A percentile compares a stretch with the other conserved stretches of the same genome.
These are phyloP conservation scores for Akanthomyces dipterigenus DNA, from an alignment of 2,329 filamentous ascomycete genomes.

Conservation along the genomic window DNA sequence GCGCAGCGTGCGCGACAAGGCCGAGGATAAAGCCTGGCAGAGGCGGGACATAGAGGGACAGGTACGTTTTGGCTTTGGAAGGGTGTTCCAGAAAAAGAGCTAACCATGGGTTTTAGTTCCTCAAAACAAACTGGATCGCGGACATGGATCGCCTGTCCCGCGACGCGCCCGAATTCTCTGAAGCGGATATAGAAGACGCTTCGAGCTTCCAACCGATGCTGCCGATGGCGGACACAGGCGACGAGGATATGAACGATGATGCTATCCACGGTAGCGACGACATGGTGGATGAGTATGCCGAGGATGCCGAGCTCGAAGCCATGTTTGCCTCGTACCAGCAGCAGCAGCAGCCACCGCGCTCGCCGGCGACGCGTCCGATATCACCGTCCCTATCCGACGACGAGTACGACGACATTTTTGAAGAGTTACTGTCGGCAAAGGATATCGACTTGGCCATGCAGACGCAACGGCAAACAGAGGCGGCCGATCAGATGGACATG, in stretches of 20 bases:
- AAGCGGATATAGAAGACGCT: slow-evolving; percentile 47
- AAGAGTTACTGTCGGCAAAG: slow-evolving; percentile 25
- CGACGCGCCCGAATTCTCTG: slow-evolving; percentile 35
- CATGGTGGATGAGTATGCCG: slow-evolving; percentile 45
- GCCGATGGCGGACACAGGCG: slow-evolving; percentile 17
- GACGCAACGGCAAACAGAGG: slow-evolving; percentile 18
- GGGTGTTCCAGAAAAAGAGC: not conserved
- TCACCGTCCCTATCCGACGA: slow-evolving; percentile 43
- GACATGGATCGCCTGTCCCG: slow-evolving; percentile 26
- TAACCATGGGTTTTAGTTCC: slow-evolving; percentile 22
- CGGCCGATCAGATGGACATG: slow-evolving; percentile 4
- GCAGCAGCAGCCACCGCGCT: slow-evolving; percentile 16
- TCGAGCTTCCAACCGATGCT: slow-evolving; percentile 26
- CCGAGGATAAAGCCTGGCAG: slow-evolving; percentile 54
- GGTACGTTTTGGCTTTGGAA: slow-evolving; percentile 19
- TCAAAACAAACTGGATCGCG: slow-evolving; percentile 29
- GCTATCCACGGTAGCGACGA: slow-evolving; percentile 38
- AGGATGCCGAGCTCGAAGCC: slow-evolving; percentile 52
- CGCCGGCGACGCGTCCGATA: slow-evolving; percentile 20
- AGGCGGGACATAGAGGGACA: slow-evolving; percentile 56
- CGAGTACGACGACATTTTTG: slow-evolving; percentile 58
- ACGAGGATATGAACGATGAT: slow-evolving; percentile 47
- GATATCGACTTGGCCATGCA: slow-evolving; percentile 14
- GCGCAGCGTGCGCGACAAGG: slow-evolving; percentile 55
- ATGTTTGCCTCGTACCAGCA: slow-evolving; percentile 43